Conservation (phyloP, 139 green algal species). For the Picochlorum sp. region DNA sequence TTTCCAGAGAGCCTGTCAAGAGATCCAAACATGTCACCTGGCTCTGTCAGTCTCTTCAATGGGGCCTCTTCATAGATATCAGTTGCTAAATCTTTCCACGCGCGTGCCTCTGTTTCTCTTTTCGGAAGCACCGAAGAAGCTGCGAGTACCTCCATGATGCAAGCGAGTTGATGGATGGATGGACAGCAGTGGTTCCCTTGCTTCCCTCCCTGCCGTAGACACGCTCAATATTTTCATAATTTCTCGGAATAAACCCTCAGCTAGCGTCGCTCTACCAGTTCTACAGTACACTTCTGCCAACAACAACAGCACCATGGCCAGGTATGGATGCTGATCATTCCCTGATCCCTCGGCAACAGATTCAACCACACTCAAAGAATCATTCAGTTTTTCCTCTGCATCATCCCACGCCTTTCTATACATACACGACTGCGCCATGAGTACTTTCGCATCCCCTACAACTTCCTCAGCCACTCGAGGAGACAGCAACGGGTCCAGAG, state of each 20-base stretch:
- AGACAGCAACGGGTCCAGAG: constrained; percentile 12
- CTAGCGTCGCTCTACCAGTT: constrained; percentile 55
- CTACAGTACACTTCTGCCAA: constrained; percentile 56
- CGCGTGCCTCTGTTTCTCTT: constrained; percentile 25
- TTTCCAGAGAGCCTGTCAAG: constrained; percentile 20
- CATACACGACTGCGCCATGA: constrained; percentile 29
- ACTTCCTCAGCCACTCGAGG: constrained; percentile 23
- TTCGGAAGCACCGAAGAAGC: constrained; percentile 64
- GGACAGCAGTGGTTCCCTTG: constrained; percentile 21
- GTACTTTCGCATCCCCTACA: constrained; percentile 23
- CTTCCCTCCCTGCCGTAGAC: neutral
- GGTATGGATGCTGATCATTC: constrained; percentile 12
- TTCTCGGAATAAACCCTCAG: constrained; percentile 64
- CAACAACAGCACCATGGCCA: constrained; percentile 47
- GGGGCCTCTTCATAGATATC: constrained; percentile 18
- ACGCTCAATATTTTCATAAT: constrained; percentile 33
- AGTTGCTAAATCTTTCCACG: constrained; percentile 21
- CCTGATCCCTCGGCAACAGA: constrained; percentile 15
- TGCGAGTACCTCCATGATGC: constrained; percentile 61
- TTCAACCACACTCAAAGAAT: constrained; percentile 25
- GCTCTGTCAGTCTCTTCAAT: constrained; percentile 3
- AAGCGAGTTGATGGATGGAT: constrained; percentile 44
- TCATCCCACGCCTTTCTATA: constrained; percentile 39
- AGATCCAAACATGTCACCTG: constrained; percentile 18
- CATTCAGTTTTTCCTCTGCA: constrained; percentile 44